phyloP scores from a whole-genome alignment of 1,284 basidiomycete genomes.

The Anthracocystis walkeri region DNA sequence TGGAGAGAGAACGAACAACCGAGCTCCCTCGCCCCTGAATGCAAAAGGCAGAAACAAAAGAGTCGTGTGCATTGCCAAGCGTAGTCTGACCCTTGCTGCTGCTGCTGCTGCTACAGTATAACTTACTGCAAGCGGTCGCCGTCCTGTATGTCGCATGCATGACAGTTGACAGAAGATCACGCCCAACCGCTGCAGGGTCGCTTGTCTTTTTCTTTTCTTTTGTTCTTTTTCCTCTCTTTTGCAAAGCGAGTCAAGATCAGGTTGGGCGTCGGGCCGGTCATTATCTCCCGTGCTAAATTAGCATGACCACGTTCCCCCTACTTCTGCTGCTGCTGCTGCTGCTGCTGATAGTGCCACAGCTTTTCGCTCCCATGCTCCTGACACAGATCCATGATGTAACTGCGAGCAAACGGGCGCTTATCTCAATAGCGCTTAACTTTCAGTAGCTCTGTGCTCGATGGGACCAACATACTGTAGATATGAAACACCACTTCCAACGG shows the following conservation, averaged over 20 bases:
- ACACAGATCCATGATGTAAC: no score
- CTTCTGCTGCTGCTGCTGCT: neutral
- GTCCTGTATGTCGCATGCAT: constrained; percentile 7
- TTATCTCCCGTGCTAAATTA: neutral
- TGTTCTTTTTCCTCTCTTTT: neutral
- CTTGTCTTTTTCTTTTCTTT: neutral
- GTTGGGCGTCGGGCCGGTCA: no score
- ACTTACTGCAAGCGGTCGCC: neutral
- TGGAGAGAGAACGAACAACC: constrained; percentile 1
- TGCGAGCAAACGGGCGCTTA: neutral
- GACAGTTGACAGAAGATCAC: constrained; percentile 9
- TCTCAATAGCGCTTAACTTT: neutral
- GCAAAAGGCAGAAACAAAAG: neutral
- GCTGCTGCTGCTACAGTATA: no score
- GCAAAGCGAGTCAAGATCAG: neutral
- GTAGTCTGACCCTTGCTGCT: constrained; percentile 1
- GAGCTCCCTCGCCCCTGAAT: constrained; percentile 4
- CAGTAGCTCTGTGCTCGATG: constrained; percentile 1
- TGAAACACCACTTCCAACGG: no score
- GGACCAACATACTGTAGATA: neutral
- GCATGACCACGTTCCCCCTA: constrained; percentile 3
- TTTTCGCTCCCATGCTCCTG: no score
- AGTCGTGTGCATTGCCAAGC: constrained; percentile 4
- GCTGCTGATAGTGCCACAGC: neutral
- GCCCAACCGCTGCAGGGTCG: constrained; percentile 9